phyloP scores from a whole-genome alignment of 768 basidiomycete species.

The Leccinellum rugosiceps region DNA sequence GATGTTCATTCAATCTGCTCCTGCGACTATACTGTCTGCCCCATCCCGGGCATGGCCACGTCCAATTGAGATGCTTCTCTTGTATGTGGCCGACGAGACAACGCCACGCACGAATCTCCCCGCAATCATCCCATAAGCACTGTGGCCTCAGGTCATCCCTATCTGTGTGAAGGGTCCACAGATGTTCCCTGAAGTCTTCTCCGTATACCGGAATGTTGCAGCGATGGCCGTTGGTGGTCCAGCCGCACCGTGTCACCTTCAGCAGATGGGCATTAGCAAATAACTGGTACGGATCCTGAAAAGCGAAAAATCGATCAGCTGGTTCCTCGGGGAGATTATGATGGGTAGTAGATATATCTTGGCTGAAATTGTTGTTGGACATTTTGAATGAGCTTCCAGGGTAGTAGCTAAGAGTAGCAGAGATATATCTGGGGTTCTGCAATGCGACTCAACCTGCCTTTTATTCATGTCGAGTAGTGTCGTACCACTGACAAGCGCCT shows the following conservation, averaged over 20 bases:
- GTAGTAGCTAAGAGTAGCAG: background rate
- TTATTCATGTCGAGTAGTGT: constrained; percentile 3
- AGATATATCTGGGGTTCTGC: background rate
- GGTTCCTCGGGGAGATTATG: background rate
- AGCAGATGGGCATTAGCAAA: background rate
- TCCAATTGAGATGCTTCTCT: constrained; percentile 19
- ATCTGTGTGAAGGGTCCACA: constrained; percentile 8
- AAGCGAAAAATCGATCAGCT: background rate
- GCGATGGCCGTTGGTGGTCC: constrained; percentile 3
- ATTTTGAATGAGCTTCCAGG: background rate
- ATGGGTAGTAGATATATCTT: constrained; percentile 10
- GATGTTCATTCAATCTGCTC: constrained; percentile 16
- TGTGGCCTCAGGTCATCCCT: background rate
- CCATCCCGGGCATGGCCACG: constrained; percentile 24
- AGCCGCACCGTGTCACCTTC: constrained; percentile 7
- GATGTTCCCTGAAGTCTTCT: constrained; percentile 12
- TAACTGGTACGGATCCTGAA: constrained; percentile 10
- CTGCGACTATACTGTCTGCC: constrained; percentile 13
- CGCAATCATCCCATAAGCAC: constrained; percentile 19
- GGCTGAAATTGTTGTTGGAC: constrained; percentile 11
- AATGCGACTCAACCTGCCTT: background rate
- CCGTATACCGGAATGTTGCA: constrained; percentile 11
- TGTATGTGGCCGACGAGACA: constrained; percentile 21
- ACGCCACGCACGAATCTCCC: constrained; percentile 7
- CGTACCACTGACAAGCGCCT: background rate